Percentiles rank a stretch among this genome's conserved stretches.
These are phyloP conservation scores for Cinnamomum micranthum DNA, from an alignment of 164 flowering plant genomes.

Conservation along the genomic window DNA sequence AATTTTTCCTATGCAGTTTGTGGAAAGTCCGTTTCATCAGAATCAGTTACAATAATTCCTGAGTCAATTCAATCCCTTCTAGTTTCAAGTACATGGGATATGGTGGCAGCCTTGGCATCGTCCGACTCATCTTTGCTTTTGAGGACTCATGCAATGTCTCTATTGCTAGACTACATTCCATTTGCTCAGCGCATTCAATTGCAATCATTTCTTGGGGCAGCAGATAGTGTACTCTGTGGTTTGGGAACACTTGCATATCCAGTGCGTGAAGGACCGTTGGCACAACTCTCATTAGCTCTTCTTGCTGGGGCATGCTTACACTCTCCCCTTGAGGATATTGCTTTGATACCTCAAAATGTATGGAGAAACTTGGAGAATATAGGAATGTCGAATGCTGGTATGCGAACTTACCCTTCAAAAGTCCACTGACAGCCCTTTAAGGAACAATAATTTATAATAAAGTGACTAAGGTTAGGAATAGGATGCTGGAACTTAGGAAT, in stretches of 20 bases:
- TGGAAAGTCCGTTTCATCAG: conserved; percentile 23
- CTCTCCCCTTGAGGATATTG: conserved; percentile 64
- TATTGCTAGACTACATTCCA: conserved; percentile 59
- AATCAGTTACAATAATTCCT: conserved; percentile 23
- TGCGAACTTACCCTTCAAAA: neutral
- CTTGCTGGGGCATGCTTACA: conserved; percentile 70
- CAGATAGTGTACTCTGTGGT: conserved; percentile 53
- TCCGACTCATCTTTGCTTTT: conserved; percentile 56
- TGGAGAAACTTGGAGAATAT: conserved; percentile 65
- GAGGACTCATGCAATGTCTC: conserved; percentile 56
- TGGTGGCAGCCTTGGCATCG: conserved; percentile 54
- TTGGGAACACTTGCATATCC: conserved; percentile 44
- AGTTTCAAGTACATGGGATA: conserved; percentile 78
- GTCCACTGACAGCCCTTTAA: conserved; percentile 1
- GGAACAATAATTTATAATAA: neutral
- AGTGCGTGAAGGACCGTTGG: conserved; percentile 47
- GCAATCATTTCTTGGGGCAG: conserved; percentile 65
- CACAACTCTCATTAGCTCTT: conserved; percentile 65
- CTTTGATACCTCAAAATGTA: conserved; percentile 66
- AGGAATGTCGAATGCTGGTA: conserved; percentile 65
- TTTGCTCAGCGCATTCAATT: conserved; percentile 48
- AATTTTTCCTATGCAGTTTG: conserved; percentile 13
- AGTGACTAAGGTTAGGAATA: neutral
- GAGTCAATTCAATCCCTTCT: conserved; percentile 44
- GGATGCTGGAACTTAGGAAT: neutral